Percentiles rank a stretch among this genome's conserved stretches.
Conservation (phyloP, 225 moss, liverwort and hornwort species). For the Straminergon stramineum region DNA sequence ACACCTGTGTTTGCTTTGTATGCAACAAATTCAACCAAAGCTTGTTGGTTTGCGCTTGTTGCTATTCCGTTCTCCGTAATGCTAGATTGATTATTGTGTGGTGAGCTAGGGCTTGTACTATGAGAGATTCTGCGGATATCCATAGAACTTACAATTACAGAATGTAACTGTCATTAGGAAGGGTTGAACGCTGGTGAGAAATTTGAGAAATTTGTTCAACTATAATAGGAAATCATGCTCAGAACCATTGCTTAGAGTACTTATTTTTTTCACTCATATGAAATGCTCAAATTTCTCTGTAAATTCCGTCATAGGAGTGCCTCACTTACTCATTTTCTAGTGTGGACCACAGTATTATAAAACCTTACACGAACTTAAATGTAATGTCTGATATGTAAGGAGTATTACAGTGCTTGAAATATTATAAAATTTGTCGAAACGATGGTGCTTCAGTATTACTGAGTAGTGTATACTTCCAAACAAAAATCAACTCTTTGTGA, state of each 20-base stretch:
- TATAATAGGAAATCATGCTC: neutral
- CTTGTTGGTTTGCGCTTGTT: neutral
- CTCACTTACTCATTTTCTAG: neutral
- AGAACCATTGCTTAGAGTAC: neutral
- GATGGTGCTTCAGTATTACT: neutral
- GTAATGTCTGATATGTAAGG: neutral
- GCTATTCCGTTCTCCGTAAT: neutral
- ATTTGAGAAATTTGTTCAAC: neutral
- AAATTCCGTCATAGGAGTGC: neutral
- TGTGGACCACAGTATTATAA: neutral
- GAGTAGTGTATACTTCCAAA: neutral
- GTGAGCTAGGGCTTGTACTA: neutral
- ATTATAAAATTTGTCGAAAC: neutral
- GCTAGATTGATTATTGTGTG: neutral
- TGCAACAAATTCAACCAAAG: neutral
- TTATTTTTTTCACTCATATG: neutral
- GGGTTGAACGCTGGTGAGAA: neutral
- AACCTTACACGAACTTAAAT: neutral
- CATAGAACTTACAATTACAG: neutral
- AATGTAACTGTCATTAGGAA: neutral
- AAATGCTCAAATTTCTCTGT: neutral
- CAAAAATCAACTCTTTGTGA: neutral
- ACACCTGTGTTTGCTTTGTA: neutral
- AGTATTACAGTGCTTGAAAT: neutral
- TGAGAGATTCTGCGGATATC: neutral